Evolutionary conservation across 169 alveolate genomes (phyloP), one percentile per base, ranked within the genome.

Genomic region (Besnoitia besnoiti): DNA sequence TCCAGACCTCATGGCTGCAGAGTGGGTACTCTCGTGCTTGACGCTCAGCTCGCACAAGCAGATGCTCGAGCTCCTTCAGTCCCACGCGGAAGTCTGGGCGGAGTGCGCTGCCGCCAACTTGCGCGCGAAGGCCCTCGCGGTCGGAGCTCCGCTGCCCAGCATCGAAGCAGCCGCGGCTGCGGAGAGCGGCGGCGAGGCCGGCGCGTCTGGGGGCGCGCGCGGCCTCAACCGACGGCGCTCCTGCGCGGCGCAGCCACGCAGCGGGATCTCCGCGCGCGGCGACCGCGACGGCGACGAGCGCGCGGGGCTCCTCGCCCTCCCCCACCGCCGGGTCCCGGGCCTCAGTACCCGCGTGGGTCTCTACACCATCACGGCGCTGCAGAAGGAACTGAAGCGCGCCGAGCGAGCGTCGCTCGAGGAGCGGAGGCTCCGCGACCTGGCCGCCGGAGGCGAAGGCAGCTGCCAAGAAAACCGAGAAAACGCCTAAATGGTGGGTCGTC

Each of bases 1-100:
- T 4, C 89, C 93, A 0, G 89, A 89, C 27, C 76, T 88, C 44
- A 50, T 89, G 39, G 61, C 75, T 4, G 93, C 93, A n/a, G 93
- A 89, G 47, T 89, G 93, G 93, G 93, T 76, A 42, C 82, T 47
- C 44, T 35, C 62, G 10, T 21, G 89, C 59, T 80, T 89, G 44
- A 44, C 77, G 50, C 89, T 50, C 35, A 55, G 75, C n/a, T 62
- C 35, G 10, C 93, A 89, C 77, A 39, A 80, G 33, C 33, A 50
- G n/a, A 59, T 89, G 67, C 80, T 89, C 50, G 89, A 44, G 77
- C 49, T 55, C 16, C 89, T 89, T 42, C 93, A 89, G 79, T 67
- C 35, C 39, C 88, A 75, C 59, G 93, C 93, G 4, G 84, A 89
- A 50, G 46, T 77, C 40, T 77, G 87, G 87, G 82, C 44, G 39